Percentiles rank a stretch among this genome's conserved stretches.
phyloP scores from a whole-genome alignment of 805 yeast genomes.

The Kluyveromyces aestuarii region DNA sequence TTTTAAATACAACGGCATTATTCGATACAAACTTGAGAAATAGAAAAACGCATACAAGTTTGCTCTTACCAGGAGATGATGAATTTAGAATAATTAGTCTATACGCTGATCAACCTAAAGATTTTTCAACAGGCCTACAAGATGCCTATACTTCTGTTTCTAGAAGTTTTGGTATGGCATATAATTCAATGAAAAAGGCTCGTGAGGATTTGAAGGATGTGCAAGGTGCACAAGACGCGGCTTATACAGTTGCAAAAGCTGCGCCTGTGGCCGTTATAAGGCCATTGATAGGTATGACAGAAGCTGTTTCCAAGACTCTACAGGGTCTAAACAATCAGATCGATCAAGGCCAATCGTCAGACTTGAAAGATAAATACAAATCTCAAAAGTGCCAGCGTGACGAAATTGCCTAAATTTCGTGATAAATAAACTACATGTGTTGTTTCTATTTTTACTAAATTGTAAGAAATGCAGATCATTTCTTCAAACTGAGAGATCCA shows the following conservation, averaged over 20 bases:
- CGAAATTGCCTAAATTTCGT: too few relatives aligned
- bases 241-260: conserved; percentile 57
- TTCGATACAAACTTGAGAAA: conserved; percentile 28
- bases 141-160: conserved; percentile 71
- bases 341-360: conserved; percentile 52
- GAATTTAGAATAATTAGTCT: conserved; percentile 43
- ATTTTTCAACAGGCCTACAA: conserved; percentile 59
- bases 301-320: conserved; percentile 72
- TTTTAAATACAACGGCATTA: conserved; percentile 20
- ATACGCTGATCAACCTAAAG: conserved; percentile 77
- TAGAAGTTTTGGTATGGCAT: conserved; percentile 56
- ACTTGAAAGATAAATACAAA: conserved; percentile 61
- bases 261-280: conserved; percentile 75
- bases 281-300: conserved; percentile 89
- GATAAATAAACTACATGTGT: too few relatives aligned
- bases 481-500: too few relatives aligned
- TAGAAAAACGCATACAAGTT: conserved; percentile 17
- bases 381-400: conserved; percentile 7
- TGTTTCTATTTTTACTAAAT: too few relatives aligned
- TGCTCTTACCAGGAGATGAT: conserved; percentile 2
- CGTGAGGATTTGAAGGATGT: conserved; percentile 49
- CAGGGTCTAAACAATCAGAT: conserved; percentile 78
- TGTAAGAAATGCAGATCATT: too few relatives aligned
- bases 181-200: conserved; percentile 50
- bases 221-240: conserved; percentile 57